Evolutionary conservation across 352 stramenopile genomes (phyloP).

Genomic region (Phytophthora brassicae): DNA sequence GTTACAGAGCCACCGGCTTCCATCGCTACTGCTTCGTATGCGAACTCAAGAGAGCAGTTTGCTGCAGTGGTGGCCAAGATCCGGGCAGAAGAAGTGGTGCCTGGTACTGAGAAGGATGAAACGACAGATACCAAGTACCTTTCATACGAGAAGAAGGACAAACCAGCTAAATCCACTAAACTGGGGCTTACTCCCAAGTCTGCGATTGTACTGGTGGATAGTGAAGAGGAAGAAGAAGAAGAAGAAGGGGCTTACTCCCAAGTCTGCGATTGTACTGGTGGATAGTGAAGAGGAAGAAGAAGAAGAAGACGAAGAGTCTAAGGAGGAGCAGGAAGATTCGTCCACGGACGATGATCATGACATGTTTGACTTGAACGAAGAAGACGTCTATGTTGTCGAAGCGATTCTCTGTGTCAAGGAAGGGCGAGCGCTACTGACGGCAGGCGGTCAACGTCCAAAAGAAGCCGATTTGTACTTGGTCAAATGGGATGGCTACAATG

Average conservation of each 20-base stretch:
- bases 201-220: slow-evolving; percentile 62
- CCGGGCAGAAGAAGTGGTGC: slow-evolving; percentile 29
- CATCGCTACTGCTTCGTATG: not conserved
- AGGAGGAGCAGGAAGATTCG: slow-evolving; percentile 38
- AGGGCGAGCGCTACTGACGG: slow-evolving; percentile 43
- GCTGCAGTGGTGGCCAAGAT: slow-evolving; percentile 34
- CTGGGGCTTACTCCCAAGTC: slow-evolving; percentile 39
- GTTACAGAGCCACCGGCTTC: slow-evolving; percentile 3
- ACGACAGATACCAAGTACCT: slow-evolving; percentile 28
- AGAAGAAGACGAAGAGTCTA: slow-evolving; percentile 30
- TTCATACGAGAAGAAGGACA: slow-evolving; percentile 26
- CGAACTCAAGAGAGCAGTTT: slow-evolving; percentile 28
- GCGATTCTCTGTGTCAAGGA: slow-evolving; percentile 71
- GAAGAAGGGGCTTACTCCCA: too few relatives aligned
- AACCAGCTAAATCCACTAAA: slow-evolving; percentile 9
- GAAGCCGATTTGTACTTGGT: slow-evolving; percentile 73
- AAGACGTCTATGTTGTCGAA: slow-evolving; percentile 75
- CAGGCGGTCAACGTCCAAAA: slow-evolving; percentile 36
- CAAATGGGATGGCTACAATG: slow-evolving; percentile 80
- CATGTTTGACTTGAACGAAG: slow-evolving; percentile 72
- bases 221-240: slow-evolving; percentile 39
- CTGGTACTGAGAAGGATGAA: not conserved
- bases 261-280: too few relatives aligned
- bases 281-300: slow-evolving; percentile 49
- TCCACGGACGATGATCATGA: slow-evolving; percentile 69